A percentile compares a stretch with the other conserved stretches of the same genome.
Evolutionary conservation across 129 eudicot genomes (phyloP).

Genomic region (Logfia minima): DNA sequence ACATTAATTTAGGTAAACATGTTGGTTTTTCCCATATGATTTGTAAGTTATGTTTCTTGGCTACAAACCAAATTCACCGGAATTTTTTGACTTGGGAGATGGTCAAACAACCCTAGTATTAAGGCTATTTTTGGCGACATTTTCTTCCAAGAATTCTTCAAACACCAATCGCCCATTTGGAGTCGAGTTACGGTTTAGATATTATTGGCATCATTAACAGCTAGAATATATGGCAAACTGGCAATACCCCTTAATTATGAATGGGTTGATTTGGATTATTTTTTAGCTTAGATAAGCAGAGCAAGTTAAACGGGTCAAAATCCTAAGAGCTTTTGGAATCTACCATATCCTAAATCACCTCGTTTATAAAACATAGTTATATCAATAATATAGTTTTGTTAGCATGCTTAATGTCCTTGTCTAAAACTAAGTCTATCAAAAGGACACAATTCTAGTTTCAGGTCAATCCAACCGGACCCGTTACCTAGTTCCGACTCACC

Average conservation of each 20-base stretch:
- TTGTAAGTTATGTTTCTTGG: background rate
- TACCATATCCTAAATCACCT: background rate
- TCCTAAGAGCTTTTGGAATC: background rate
- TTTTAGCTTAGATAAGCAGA: background rate
- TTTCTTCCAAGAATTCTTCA: slow-evolving; percentile 80
- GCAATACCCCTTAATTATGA: background rate
- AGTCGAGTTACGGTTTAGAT: slow-evolving; percentile 53
- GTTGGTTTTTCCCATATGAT: slow-evolving; percentile 5
- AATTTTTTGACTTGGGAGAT: slow-evolving; percentile 37
- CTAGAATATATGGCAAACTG: background rate
- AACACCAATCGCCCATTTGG: slow-evolving; percentile 83
- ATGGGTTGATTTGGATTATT: background rate
- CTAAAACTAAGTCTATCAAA: background rate
- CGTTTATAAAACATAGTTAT: background rate
- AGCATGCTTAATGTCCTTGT: background rate
- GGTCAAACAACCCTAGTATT: slow-evolving; percentile 88
- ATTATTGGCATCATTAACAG: background rate
- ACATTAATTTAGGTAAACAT: slow-evolving; percentile 75
- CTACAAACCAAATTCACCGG: slow-evolving; percentile 6
- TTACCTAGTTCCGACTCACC: background rate
- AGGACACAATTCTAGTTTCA: background rate
- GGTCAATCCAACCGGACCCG: background rate
- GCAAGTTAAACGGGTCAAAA: background rate
- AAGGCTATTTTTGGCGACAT: slow-evolving; percentile 66
- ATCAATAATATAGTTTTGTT: background rate